Base-by-base conservation (phyloP, 2,329 filamentous ascomycete species). In the Phyllosticta citrichinensis region DNA sequence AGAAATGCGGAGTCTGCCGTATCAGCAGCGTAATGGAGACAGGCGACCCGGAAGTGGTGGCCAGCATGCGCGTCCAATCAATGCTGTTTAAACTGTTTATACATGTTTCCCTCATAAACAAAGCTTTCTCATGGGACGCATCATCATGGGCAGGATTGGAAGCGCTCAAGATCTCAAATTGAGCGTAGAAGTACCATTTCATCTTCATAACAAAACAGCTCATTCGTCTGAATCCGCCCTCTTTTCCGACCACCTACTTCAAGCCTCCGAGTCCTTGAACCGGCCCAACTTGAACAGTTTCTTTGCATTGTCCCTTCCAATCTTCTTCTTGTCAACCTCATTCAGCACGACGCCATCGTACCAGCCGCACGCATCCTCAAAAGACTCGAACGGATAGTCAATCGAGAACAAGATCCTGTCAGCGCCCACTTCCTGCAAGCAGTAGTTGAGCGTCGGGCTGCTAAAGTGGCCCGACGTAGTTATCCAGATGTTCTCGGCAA, bases 241-340 rank as follows among this genome's bases (percentile, higher is more conserved):
- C 20, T 27, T 57, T 33, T 35, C 10, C 35, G 5, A 12, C 40
- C 33, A 33, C 3, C 40, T 22, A 17, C 3, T 25, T 25, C 53
- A 61, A 14, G 66, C 62, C 50, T 63, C 62, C 22, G 64, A 68
- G 51, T 69, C 67, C 54, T 68, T 65, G 59, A 65, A 69, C 17
- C 64, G 62, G 0, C 57, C 62, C 22, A 69, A 63, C 62, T 66
- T 68, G 40, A 79, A 77, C 60, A 79, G 57, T 58, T 65, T 71
- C 71, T 76, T 78, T 52, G 77, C 76, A 68, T 79, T 79, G 60
- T 77, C 76, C 62, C 75, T 68, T 4, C 76, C 77, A 67, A 79
- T 77, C 68, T 76, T 76, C 64, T 68, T 65, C 51, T 51, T 25
- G 17, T 61, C 59, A 22, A 51, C 11, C 8, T 51, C 56, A 17